Base-by-base conservation (phyloP, 2,329 filamentous ascomycete species). In the Neophaeococcomyces aloes region DNA sequence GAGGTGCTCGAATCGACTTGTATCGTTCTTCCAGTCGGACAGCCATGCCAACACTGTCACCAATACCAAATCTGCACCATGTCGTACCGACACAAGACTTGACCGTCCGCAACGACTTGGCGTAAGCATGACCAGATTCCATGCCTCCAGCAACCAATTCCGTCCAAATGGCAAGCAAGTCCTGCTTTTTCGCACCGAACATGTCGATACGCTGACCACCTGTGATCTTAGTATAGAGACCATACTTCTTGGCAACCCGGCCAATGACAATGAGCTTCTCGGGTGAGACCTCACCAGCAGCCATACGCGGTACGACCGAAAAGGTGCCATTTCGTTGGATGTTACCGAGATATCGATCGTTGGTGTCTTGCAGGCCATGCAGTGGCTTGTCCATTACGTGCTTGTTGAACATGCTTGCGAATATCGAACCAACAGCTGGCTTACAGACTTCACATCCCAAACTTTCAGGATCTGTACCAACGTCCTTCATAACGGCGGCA, bases 241-340 rank as follows among this genome's bases (percentile, higher is more conserved):
- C 74, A 57, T 86, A 94, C 59, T 89, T 81, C 67, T 84, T 84
- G 0, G 86, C 87, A 0, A 94, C 85, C 44, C 79, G 76, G 0
- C 86, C 87, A 47, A 94, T 87, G 45, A 80, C 75, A 36, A 94
- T 82, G 40, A 94, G 74, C 60, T 85, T 87, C 38, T 91, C 83
- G 0, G 87, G 80, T 0, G 85, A 91, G 57, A 94, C 91, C 62
- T 94, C 87, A 47, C 87, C 87, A 35, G 76, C 87, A 2, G 85
- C 74, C 1, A 94, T 78, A 34, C 87, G 79, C 2, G 87, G 87
- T 0, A 94, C 75, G 8, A 94, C 86, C 1, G 83, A 89, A 63
- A 87, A 94, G 0, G 86, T 94, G 31, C 87, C 87, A 61, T 94
- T 87, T 29, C 87, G 76, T 61, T 94, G 87, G 44, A 94, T 91